Evolutionary conservation across 768 basidiomycete genomes (phyloP).

Genomic region (Podaxis pistillaris): DNA sequence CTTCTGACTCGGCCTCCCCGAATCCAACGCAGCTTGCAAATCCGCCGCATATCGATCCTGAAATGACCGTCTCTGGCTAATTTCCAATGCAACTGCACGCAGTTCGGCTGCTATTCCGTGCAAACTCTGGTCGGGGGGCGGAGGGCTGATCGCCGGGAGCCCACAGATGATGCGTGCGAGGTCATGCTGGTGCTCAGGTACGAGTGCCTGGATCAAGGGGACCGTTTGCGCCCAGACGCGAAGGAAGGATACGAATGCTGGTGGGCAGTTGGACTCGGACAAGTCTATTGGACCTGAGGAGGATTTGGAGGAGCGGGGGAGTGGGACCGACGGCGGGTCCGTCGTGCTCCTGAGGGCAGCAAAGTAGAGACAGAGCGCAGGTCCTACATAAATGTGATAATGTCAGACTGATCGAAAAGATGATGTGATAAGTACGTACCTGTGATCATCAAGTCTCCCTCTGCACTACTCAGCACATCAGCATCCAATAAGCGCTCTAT

Average conservation of each 20-base stretch:
- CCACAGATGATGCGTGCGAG: conserved; percentile 79
- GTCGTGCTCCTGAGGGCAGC: conserved; percentile 77
- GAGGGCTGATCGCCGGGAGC: conserved; percentile 42
- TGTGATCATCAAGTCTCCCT: conserved; percentile 84
- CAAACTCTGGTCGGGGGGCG: conserved; percentile 40
- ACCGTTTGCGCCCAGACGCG: conserved; percentile 72
- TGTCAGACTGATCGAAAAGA: neutral
- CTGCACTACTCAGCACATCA: conserved; percentile 72
- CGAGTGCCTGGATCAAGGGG: conserved; percentile 57
- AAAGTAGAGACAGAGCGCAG: conserved; percentile 82
- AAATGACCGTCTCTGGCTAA: conserved; percentile 80
- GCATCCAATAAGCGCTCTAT: conserved; percentile 71
- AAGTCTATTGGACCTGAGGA: conserved; percentile 51
- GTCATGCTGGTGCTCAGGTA: conserved; percentile 72
- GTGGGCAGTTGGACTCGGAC: conserved; percentile 67
- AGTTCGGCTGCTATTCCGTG: conserved; percentile 74
- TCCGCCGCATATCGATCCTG: conserved; percentile 76
- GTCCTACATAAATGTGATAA: conserved; percentile 41
- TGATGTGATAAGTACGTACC: conserved; percentile 36
- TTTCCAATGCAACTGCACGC: conserved; percentile 84
- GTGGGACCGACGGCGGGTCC: conserved; percentile 75
- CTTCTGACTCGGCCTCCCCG: conserved; percentile 33
- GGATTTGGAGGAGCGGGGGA: conserved; percentile 56
- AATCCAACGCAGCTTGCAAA: conserved; percentile 77
- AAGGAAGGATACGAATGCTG: conserved; percentile 65